Base-by-base conservation (phyloP, 2,329 filamentous ascomycete genomes). In the Zymoseptoria ardabiliae region DNA sequence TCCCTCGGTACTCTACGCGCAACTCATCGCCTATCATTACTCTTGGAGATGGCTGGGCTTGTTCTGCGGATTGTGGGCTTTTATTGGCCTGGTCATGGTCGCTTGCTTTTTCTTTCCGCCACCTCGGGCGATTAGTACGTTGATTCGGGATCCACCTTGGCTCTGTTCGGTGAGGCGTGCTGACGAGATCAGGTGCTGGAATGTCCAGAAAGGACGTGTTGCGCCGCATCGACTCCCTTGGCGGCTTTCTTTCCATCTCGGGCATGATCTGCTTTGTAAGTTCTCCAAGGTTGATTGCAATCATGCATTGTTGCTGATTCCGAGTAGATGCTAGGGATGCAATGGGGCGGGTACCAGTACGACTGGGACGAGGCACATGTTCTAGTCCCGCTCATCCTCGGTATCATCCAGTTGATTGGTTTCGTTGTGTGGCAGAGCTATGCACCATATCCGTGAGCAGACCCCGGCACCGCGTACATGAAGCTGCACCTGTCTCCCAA, bases 11-110 rank as follows among this genome's bases (percentile, higher is more conserved):
- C 71, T 87, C 23, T 52, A 48, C 73, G 83, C 77, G 35, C 84
- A 87, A 68, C 75, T 85, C 71, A 81, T 83, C 23, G 73, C 80
- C 6, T 66, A 71, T 50, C 66, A 75, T 30, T 73, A 76, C 25
- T 73, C 69, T 49, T 85, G 83, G 82, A 74, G 83, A 59, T 84
- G 78, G 62, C 76, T 82, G 25, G 82, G 82, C 8, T 69, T 82
- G 10, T 71, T 85, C 11, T 79, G 80, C 17, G 79, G 76, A 3
- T 65, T 80, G 13, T 85, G 81, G 78, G 61, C 78, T 11, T 76
- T 79, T 22, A 66, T 81, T 23, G 82, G 80, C 2, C 73, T 85
- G 48, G 64, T 80, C 3, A 70, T 82, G 50, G 78, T 79, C 1
- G 71, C 76, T 8, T 65, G 81, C 56, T 82, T 82, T 69, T 84